Percentiles rank a stretch among this genome's conserved stretches.
Conservation (phyloP, 2,329 filamentous ascomycete genomes). For the Colletotrichum liaoningense region DNA sequence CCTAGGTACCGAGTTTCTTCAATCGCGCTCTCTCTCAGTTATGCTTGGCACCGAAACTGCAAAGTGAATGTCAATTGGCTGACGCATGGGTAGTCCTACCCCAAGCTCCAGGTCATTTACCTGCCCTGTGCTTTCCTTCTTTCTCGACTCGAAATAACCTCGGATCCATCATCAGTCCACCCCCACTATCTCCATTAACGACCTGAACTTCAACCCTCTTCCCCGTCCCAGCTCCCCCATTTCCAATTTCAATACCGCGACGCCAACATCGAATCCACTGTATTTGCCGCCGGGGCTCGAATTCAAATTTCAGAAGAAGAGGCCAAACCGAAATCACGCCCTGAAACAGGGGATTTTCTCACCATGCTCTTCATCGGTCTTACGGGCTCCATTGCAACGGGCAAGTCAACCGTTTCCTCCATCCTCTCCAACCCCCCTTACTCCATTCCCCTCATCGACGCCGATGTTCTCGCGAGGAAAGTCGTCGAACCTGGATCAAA, state of each 20-base stretch:
- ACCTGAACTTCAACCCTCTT: not conserved
- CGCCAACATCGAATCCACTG: not conserved
- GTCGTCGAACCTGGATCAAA: conserved; percentile 93
- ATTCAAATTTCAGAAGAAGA: not conserved
- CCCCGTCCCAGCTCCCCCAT: not conserved
- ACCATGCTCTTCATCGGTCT: conserved; percentile 93
- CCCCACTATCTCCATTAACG: not conserved
- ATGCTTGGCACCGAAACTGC: not conserved
- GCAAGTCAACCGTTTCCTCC: conserved; percentile 94
- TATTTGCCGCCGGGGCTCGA: not conserved
- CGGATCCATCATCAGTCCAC: not conserved
- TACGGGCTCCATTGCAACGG: conserved; percentile 96
- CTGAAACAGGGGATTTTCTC: conserved; percentile 7
- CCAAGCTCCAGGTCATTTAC: not conserved
- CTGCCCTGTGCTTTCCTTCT: not conserved
- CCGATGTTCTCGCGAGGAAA: conserved; percentile 89
- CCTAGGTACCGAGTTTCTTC: not conserved
- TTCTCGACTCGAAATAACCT: not conserved
- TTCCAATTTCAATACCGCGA: not conserved
- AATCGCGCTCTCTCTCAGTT: not conserved
- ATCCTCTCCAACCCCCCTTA: conserved; percentile 85
- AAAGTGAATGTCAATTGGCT: not conserved
- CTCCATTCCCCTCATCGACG: conserved; percentile 91
- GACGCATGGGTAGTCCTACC: not conserved
- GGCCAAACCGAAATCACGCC: not conserved